Evolutionary conservation across 2,329 filamentous ascomycete species (phyloP).

Genomic region (Alternaria atra): DNA sequence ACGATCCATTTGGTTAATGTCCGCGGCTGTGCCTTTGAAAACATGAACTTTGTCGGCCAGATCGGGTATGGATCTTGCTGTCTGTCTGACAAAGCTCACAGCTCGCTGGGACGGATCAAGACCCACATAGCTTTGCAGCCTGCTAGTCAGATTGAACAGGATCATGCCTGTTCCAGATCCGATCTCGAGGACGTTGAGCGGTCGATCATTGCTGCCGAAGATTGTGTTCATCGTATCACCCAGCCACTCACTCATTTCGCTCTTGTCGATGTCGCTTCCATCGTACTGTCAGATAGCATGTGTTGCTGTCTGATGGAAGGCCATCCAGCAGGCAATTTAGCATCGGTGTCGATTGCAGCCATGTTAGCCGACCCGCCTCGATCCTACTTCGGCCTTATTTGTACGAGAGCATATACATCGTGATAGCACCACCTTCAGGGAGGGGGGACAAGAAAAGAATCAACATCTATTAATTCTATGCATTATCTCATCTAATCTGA

Average conservation of each 20-base stretch:
- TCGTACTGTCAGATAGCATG: too few species aligned
- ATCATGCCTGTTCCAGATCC: conserved; percentile 21
- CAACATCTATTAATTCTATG: too few species aligned
- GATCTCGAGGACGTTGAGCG: conserved; percentile 14
- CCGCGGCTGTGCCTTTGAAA: neutral
- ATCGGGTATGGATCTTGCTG: conserved; percentile 9
- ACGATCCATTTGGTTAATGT: neutral
- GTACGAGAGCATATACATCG: too few species aligned
- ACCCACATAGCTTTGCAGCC: conserved; percentile 10
- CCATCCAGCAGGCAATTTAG: too few species aligned
- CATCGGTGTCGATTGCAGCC: too few species aligned
- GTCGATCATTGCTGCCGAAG: neutral
- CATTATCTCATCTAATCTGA: too few species aligned
- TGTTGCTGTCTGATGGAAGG: too few species aligned
- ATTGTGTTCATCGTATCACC: conserved; percentile 17
- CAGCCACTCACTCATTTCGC: conserved; percentile 8
- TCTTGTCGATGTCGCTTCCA: neutral
- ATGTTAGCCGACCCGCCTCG: too few species aligned
- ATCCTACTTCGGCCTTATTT: too few species aligned
- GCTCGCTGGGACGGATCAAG: conserved; percentile 11
- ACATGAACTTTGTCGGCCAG: conserved; percentile 7
- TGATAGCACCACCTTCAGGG: too few species aligned
- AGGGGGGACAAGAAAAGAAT: too few species aligned
- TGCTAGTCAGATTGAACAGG: conserved; percentile 16
- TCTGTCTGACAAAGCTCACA: conserved; percentile 5